These are phyloP conservation scores for Termitomyces heimii DNA, from an alignment of 768 basidiomycete species.

Conservation along the genomic window DNA sequence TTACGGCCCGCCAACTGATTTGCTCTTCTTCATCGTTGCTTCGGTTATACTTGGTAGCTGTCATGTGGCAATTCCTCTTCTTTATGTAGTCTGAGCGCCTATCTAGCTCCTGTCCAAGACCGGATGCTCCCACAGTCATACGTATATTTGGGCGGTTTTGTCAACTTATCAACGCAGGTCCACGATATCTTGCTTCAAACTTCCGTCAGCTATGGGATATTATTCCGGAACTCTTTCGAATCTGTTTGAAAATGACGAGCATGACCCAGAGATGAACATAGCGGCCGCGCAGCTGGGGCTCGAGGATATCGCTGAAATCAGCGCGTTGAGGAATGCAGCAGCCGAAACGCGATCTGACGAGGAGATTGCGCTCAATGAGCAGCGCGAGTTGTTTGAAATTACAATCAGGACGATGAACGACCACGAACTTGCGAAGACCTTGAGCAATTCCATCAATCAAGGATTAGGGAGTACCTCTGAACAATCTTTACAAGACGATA, in stretches of 20 bases:
- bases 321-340: constrained; percentile 11
- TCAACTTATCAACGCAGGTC: background rate
- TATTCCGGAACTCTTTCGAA: background rate
- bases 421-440: constrained; percentile 4
- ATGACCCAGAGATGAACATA: background rate
- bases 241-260: background rate
- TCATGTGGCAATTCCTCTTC: background rate
- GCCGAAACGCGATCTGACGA: constrained; percentile 11
- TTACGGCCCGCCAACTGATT: background rate
- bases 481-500: constrained; percentile 11
- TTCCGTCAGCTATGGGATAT: background rate
- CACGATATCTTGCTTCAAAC: background rate
- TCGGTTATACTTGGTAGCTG: background rate
- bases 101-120: background rate
- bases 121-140: background rate
- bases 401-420: constrained; percentile 3
- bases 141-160: background rate
- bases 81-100: background rate
- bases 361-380: constrained; percentile 11
- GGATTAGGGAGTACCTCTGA: constrained; percentile 2
- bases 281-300: constrained; percentile 1
- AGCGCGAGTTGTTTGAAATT: constrained; percentile 3
- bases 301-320: constrained; percentile 6
- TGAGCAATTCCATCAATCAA: constrained; percentile 10
- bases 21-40: background rate